phyloP scores from a whole-genome alignment of 257 asterid species.

The Solanum peruvianum region DNA sequence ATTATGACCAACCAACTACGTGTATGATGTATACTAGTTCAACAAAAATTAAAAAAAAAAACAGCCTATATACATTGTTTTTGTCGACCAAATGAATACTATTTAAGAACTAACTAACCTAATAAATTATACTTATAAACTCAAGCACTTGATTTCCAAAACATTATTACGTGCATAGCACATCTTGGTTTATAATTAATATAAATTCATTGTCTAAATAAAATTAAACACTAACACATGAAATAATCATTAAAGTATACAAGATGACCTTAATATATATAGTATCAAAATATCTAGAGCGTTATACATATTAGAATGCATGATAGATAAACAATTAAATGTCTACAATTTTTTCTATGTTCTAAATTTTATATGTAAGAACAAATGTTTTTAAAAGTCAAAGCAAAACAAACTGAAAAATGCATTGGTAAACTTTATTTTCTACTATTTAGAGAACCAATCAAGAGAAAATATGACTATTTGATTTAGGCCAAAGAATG shows the following conservation, averaged over 20 bases:
- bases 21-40: background rate
- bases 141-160: background rate
- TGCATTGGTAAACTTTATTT: background rate
- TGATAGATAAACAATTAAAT: background rate
- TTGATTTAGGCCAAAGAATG: background rate
- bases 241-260: background rate
- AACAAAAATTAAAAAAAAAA: background rate
- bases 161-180: background rate
- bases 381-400: background rate
- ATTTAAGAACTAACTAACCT: background rate
- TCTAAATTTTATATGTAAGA: background rate
- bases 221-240: background rate
- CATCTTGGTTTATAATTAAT: background rate
- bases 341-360: background rate
- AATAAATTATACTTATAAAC: background rate
- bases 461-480: background rate
- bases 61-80: background rate
- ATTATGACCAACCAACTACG: background rate
- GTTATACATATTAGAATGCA: background rate
- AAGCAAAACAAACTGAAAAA: background rate
- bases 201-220: background rate
- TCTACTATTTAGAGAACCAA: background rate
- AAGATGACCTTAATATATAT: background rate
- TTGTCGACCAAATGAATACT: background rate
- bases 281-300: too few species aligned